These are phyloP conservation scores for Macrolepiota albuminosa DNA, from an alignment of 768 basidiomycete genomes.

Conservation along the genomic window DNA sequence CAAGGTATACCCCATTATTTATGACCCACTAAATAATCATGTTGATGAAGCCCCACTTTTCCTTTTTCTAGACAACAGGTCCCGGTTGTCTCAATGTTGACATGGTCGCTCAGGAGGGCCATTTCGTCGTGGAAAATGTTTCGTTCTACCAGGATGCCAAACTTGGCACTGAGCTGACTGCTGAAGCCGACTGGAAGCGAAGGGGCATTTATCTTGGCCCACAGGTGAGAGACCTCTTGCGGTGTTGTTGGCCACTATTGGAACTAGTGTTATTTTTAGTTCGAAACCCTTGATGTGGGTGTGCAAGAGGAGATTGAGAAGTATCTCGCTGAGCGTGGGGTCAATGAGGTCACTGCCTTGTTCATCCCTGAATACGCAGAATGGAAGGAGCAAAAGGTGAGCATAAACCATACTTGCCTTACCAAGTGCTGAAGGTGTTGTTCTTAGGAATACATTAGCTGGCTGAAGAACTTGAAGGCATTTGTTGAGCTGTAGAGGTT, in stretches of 20 bases:
- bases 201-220: constrained; percentile 92
- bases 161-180: constrained; percentile 70
- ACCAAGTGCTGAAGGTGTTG: constrained; percentile 4
- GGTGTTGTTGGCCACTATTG: background rate
- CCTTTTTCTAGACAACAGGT: constrained; percentile 33
- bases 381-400: constrained; percentile 89
- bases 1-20: constrained; percentile 47
- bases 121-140: constrained; percentile 85
- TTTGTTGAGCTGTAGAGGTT: constrained; percentile 63
- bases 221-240: constrained; percentile 40
- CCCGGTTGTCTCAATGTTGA: constrained; percentile 76
- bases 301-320: constrained; percentile 92
- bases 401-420: constrained; percentile 16
- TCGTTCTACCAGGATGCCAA: constrained; percentile 75
- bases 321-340: constrained; percentile 85
- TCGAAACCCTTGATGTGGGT: constrained; percentile 81
- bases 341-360: constrained; percentile 74
- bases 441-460: constrained; percentile 82
- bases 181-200: constrained; percentile 92
- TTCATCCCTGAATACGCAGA: constrained; percentile 90
- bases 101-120: constrained; percentile 71
- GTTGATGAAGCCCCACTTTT: constrained; percentile 4
- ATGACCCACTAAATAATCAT: background rate
- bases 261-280: constrained; percentile 36
- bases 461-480: constrained; percentile 77